Evolutionary conservation across 164 flowering plant species (phyloP), one percentile per base, ranked within the genome.

Genomic region (Malania oleifera): DNA sequence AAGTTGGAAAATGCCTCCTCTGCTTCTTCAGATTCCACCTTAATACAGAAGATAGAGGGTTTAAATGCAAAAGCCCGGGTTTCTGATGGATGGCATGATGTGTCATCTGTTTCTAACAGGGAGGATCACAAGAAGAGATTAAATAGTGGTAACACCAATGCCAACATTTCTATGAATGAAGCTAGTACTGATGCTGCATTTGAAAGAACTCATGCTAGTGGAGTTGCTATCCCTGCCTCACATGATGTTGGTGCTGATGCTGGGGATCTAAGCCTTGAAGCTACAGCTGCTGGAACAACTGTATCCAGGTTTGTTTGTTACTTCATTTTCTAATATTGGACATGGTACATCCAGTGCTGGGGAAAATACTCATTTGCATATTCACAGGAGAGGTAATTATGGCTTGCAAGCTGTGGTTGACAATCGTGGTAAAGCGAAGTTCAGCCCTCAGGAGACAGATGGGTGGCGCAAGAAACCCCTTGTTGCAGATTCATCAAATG

Each of bases 1-100:
- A 80, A 73, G 61, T 40, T 57, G 19, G 86, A 70, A 18, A 40
- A 19, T 48, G 57, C 53, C 19, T 43, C 65, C 25, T 26, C 61
- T 57, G 48, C 56, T 45, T 54, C 56, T n/a, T 40, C 64, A 31
- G 74, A 74, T 77, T 52, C 80, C 31, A 65, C 75, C 64, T 59
- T 86, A 67, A 77, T 90, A 29, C 87, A 82, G 60, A 87, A 86
- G 64, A 89, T 87, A 61, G 91, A 85, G 67, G 80, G 85, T 61
- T 70, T 88, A 59, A 88, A 86, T 80, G 84, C 77, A 45, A 93
- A 84, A 77, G 77, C 75, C 1, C 76, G 95, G 35, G 78, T 72
- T 54, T 72, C 79, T 62, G 96, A 83, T 72, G 82, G 78, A 31
- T 63, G 72, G 45, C 38, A 63, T 69, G 84, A 79, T 56, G 52